Evolutionary conservation across 225 moss, liverwort and hornwort genomes (phyloP).

Genomic region (Asterella californica): DNA sequence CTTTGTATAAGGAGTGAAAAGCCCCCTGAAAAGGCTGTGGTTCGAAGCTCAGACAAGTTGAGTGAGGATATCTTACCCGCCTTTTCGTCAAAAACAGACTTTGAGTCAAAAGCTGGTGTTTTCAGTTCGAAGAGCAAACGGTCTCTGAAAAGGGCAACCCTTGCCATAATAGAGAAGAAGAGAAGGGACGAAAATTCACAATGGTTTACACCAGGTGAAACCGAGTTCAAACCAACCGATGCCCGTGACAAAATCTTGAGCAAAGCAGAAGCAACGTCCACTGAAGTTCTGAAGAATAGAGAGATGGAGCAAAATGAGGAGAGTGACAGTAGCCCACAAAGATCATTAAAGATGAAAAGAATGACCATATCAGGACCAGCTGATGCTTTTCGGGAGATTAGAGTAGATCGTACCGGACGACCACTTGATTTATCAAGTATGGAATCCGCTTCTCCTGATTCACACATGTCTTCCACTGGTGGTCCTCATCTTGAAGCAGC

Average conservation of each 20-base stretch:
- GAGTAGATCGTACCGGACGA: neutral
- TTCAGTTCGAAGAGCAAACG: conserved; percentile 3
- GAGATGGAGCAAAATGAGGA: neutral
- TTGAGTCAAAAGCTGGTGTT: neutral
- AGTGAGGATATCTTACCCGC: neutral
- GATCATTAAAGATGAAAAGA: neutral
- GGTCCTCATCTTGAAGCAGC: neutral
- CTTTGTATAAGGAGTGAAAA: neutral
- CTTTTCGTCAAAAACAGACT: neutral
- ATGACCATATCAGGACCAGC: conserved; percentile 3
- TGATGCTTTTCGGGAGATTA: neutral
- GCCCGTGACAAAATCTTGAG: neutral
- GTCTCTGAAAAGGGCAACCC: neutral
- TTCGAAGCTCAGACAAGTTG: neutral
- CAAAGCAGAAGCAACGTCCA: neutral
- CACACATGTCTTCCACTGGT: neutral
- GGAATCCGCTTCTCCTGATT: neutral
- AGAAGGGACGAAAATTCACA: conserved; percentile 6
- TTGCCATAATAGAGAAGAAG: neutral
- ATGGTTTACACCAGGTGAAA: neutral
- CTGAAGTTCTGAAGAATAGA: neutral
- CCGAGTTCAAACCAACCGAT: neutral
- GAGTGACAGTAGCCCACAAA: neutral
- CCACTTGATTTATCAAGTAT: neutral
- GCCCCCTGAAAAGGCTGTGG: neutral